Conservation (phyloP, 2,329 filamentous ascomycete genomes). For the Claviceps humidiphila region DNA sequence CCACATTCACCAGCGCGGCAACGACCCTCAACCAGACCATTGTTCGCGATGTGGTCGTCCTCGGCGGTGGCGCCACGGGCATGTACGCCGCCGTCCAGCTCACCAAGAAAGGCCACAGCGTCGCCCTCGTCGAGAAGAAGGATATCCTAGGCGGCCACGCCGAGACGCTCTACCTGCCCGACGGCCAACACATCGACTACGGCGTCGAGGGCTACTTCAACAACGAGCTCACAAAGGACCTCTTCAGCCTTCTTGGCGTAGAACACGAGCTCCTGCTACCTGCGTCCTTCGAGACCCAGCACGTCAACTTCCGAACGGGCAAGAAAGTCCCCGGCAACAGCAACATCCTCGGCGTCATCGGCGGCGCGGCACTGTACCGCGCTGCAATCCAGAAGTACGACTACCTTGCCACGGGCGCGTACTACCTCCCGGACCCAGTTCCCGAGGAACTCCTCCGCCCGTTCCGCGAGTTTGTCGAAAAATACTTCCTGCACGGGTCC, state of each 20-base stretch:
- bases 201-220: slow-evolving; percentile 19
- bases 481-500: slow-evolving; percentile 24
- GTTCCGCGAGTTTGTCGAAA: slow-evolving; percentile 27
- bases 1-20: neutral
- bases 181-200: slow-evolving; percentile 14
- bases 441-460: slow-evolving; percentile 30
- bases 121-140: slow-evolving; percentile 27
- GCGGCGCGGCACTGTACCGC: neutral
- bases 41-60: slow-evolving; percentile 16
- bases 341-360: neutral
- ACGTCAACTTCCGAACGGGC: slow-evolving; percentile 11
- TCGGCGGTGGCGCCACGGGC: slow-evolving; percentile 29
- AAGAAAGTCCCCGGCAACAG: neutral
- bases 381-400: slow-evolving; percentile 1
- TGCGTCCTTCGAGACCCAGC: slow-evolving; percentile 8
- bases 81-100: slow-evolving; percentile 27
- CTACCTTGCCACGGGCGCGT: slow-evolving; percentile 3
- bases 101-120: slow-evolving; percentile 20
- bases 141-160: slow-evolving; percentile 26
- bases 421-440: slow-evolving; percentile 27
- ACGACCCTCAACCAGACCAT: neutral
- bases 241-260: slow-evolving; percentile 23
- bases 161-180: slow-evolving; percentile 17
- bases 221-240: slow-evolving; percentile 19
- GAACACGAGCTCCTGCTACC: neutral